These are phyloP conservation scores for Capsicum chinense DNA, from an alignment of 257 asterid species.

Conservation along the genomic window DNA sequence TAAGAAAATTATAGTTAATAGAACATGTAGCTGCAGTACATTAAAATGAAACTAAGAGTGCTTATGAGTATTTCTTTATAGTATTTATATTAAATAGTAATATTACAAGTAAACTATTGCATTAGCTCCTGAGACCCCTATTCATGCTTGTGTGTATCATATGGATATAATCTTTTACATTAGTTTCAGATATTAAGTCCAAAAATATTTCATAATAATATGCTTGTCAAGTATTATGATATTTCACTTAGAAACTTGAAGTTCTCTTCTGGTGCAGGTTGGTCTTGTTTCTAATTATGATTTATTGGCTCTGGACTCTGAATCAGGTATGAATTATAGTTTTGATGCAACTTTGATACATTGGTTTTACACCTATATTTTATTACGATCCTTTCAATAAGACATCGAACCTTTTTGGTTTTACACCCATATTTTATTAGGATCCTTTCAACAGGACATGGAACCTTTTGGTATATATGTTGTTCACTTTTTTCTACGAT, in stretches of 20 bases:
- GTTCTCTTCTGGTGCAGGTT: conserved; percentile 54
- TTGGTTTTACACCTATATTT: neutral
- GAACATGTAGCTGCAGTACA: too few species aligned
- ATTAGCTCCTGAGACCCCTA: neutral
- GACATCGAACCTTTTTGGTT: neutral
- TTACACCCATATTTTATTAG: neutral
- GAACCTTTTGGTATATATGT: neutral
- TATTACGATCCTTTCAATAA: neutral
- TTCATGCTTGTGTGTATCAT: neutral
- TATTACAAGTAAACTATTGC: too few species aligned
- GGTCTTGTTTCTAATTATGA: conserved; percentile 85
- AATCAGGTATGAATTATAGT: conserved; percentile 56
- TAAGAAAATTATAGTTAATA: too few species aligned
- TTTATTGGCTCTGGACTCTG: conserved; percentile 73
- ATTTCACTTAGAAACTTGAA: neutral
- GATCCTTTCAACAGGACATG: too few species aligned
- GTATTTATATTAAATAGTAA: too few species aligned
- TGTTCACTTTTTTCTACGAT: neutral
- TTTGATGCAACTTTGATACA: neutral
- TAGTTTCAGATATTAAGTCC: neutral
- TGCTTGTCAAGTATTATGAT: too few species aligned
- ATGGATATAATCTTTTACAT: neutral
- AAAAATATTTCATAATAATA: too few species aligned
- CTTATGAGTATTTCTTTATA: too few species aligned
- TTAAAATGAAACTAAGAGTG: too few species aligned